Base-by-base conservation (phyloP, 768 basidiomycete species). In the Russula virescens region DNA sequence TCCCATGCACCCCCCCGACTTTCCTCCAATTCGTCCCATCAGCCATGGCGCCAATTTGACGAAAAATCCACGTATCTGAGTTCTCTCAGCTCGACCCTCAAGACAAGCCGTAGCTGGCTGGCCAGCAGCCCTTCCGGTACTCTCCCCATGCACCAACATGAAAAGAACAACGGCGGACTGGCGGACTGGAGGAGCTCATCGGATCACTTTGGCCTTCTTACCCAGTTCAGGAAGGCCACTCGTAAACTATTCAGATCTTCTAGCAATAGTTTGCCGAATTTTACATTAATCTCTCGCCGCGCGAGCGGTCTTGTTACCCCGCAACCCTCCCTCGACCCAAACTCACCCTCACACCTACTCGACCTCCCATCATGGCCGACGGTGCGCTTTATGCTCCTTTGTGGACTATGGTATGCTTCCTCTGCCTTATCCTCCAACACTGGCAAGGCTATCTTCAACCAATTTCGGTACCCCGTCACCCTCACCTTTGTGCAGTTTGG, bases 401-500 rank as follows among this genome's bases (percentile, higher is more conserved):
- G 97, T 72, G 75, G 78, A 19, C 79, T 98, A 23, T 99, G 97
- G 97, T 99, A 99, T 75, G 81, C 86, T 18, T 86, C 88, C 4
- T 97, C 94, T 7, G 96, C 96, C 1, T 75, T 98, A 55, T 94
- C 94, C 2, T 96, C 93, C 46, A 98, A 98, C 71, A 98, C 96
- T 1, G 97, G 95, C 61, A 99, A 99, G 73, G 83, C 88, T 49
- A 95, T 99, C 75, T 80, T 99, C 68, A 94, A 80, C 68, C 87
- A 89, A 69, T 99, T 98, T 75, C 83, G 86, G 57, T 98, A 91
- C 75, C 97, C 97, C 5, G 83, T 99, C 71, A 98, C 97, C 65
- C 85, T 99, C 71, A 99, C 97, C 43, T 92, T 99, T 71, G 82
- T 99, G 70, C 97, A 99, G 73, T 99, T 99, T 71, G 94, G 87